phyloP scores from a whole-genome alignment of 1,139 yeast genomes.

The Sugiyamaella japonica region DNA sequence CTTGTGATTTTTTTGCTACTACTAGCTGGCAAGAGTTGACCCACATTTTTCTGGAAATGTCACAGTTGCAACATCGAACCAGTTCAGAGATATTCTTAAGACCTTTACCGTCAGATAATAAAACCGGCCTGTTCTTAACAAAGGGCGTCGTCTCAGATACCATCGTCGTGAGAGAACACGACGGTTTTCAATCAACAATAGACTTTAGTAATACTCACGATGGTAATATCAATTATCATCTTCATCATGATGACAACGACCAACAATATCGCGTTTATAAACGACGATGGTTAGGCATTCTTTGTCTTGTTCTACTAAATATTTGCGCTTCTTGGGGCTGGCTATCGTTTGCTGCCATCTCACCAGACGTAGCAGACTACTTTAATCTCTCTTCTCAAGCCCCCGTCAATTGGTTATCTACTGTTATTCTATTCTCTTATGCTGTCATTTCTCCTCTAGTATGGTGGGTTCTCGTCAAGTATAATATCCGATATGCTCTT shows the following conservation, averaged over 20 bases:
- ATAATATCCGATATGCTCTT: conserved; percentile 33
- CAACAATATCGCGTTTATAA: conserved; percentile 33
- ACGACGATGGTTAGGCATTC: conserved; percentile 41
- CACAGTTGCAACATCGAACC: background rate
- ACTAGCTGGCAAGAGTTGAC: background rate
- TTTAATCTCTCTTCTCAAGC: conserved; percentile 33
- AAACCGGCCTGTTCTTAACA: background rate
- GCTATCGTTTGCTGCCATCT: conserved; percentile 41
- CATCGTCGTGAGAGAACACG: background rate
- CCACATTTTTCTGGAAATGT: background rate
- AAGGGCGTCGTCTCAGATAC: background rate
- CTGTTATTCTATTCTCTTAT: conserved; percentile 39
- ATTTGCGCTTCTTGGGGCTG: conserved; percentile 41
- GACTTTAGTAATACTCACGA: background rate
- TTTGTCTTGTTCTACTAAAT: conserved; percentile 37
- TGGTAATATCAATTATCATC: background rate
- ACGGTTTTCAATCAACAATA: background rate
- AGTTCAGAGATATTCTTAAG: background rate
- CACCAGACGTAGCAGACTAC: conserved; percentile 32
- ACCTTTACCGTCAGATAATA: background rate
- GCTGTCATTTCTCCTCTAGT: conserved; percentile 36
- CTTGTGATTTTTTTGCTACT: too few relatives aligned
- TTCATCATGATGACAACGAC: background rate
- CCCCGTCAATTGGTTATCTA: conserved; percentile 43
- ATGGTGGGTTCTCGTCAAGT: conserved; percentile 30